Evolutionary conservation across 192 early-diverging fungal species (phyloP), one percentile per base, ranked within the genome.

Genomic region (Rhizophagus prolifer): DNA sequence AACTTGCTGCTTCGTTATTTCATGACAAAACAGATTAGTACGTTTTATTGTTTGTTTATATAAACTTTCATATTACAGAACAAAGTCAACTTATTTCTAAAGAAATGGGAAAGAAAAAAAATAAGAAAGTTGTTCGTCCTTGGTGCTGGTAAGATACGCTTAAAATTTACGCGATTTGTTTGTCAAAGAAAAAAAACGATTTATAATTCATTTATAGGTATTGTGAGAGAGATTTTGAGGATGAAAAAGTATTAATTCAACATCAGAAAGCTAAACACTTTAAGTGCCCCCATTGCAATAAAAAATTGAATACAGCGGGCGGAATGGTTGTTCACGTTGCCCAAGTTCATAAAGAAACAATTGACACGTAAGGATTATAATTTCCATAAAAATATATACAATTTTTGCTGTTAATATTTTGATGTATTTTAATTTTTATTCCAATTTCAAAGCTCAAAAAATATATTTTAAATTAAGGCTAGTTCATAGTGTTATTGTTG

Each of bases 221-320:
- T 82, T 98, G 97, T 82, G 95, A 97, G 70, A 87, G 94, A 69
- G 94, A 95, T 73, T 98, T 98, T 81, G 95, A 96, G 70, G 95
- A 97, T 82, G 96, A 97, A 74, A 96, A 94, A 77, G 91, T 96
- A 9, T 85, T 98, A 63, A 89, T 98, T 38, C 88, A 94, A 72
- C 97, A 98, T 82, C 97, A 98, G 81, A 91, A 90, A 81, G 92
- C 94, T 41, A 95, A 94, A 82, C 97, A 98, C 79, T 97, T 97
- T 86, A 96, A 97, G 78, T 98, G 97, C 79, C 82, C 82, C 68
- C 83, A 88, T 14, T 98, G 97, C 82, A 80, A 82, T 77, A 95
- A 95, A 81, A 92, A 92, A 69, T 88, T 96, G 44, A 95, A 92
- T 79, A 95, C 95, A 2, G 95, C 94, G 1, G 90, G 91, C 74